These are phyloP conservation scores for Debaryomycetaceae sp. DNA, from an alignment of 1,139 yeast genomes.

Conservation along the genomic window DNA sequence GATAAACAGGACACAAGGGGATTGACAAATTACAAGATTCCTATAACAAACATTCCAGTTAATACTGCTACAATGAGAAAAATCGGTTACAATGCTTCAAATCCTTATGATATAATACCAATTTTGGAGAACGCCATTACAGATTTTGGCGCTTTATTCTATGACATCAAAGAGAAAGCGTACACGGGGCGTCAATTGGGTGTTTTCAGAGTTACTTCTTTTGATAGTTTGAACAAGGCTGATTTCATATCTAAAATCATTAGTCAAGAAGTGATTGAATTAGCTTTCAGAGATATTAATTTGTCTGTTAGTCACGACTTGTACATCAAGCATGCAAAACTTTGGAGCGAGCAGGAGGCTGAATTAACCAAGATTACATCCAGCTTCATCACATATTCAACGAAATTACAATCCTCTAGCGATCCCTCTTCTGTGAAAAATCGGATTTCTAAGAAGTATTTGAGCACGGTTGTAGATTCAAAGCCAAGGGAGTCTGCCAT, in stretches of 20 bases:
- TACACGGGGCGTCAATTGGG: conserved; percentile 69
- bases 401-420: conserved; percentile 30
- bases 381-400: conserved; percentile 32
- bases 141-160: conserved; percentile 65
- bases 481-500: conserved; percentile 44
- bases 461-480: conserved; percentile 39
- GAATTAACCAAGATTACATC: conserved; percentile 43
- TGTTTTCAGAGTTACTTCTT: conserved; percentile 59
- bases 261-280: conserved; percentile 57
- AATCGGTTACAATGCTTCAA: conserved; percentile 32
- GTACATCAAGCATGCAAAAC: conserved; percentile 46
- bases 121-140: conserved; percentile 45
- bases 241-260: conserved; percentile 57
- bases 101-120: conserved; percentile 38
- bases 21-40: conserved; percentile 15
- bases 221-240: conserved; percentile 64
- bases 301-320: conserved; percentile 37
- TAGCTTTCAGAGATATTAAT: conserved; percentile 55
- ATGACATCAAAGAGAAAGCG: conserved; percentile 43
- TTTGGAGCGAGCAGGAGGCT: conserved; percentile 62
- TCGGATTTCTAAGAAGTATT: conserved; percentile 45
- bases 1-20: conserved; percentile 4
- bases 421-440: conserved; percentile 31
- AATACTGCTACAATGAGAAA: conserved; percentile 32
- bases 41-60: conserved; percentile 32